Evolutionary conservation across 257 asterid genomes (phyloP).

Genomic region (Nicotiana noctiflora): DNA sequence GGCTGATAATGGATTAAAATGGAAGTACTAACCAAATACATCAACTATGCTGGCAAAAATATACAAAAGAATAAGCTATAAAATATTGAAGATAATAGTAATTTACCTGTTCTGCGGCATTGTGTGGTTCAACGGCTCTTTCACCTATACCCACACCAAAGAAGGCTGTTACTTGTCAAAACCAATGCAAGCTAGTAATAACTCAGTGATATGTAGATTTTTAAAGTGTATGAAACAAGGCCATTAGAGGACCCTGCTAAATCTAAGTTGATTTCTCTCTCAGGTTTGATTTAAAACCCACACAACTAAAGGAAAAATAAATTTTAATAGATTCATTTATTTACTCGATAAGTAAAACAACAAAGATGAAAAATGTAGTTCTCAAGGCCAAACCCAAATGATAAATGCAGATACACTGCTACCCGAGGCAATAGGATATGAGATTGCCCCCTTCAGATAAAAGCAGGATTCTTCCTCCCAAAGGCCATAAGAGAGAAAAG

Average conservation of each 20-base stretch:
- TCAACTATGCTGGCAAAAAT: slow-evolving; percentile 25
- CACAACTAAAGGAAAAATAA: not conserved
- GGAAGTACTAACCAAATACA: slow-evolving; percentile 24
- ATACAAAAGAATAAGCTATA: slow-evolving; percentile 8
- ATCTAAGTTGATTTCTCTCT: slow-evolving; percentile 2
- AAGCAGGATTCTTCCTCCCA: not conserved
- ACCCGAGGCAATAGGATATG: not conserved
- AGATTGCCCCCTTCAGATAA: not conserved
- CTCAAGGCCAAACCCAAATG: not conserved
- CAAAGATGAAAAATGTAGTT: not conserved
- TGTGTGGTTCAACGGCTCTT: slow-evolving; percentile 61
- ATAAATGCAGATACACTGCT: not conserved
- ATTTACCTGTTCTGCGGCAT: slow-evolving; percentile 70
- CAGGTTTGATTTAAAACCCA: not conserved
- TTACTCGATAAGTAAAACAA: not conserved
- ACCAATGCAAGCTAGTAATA: not conserved
- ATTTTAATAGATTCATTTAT: not conserved
- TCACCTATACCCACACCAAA: slow-evolving; percentile 54
- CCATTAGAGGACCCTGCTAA: not conserved
- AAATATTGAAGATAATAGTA: not conserved
- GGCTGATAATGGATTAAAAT: slow-evolving; percentile 49
- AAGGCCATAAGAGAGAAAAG: not conserved
- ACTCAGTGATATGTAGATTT: not conserved
- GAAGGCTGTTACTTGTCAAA: slow-evolving; percentile 20
- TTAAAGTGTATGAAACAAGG: not conserved